Base-by-base conservation (phyloP, 768 basidiomycete genomes). In the Amanita fuliginea region DNA sequence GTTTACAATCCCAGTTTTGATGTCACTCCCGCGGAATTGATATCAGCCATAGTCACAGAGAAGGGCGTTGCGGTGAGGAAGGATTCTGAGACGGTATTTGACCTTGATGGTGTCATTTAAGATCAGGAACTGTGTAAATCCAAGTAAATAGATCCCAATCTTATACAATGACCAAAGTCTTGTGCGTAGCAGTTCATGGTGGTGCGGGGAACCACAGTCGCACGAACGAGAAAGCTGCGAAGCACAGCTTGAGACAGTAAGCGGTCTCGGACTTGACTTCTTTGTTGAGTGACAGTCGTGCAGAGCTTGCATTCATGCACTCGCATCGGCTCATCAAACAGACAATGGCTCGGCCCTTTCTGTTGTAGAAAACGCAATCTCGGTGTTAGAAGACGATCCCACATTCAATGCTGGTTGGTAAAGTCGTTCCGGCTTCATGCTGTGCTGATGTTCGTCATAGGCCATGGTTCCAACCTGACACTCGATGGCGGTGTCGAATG, bases 1-100 rank as follows among this genome's bases (percentile, higher is more conserved):
- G 69, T 90, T 35, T 95, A 93, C 64, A 98, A 96, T 64, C 93
- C 95, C 1, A 90, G 88, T 54, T 98, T 97, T 65, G 95, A 98
- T 61, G 92, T 98, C 13, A 97, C 95, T 0, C 93, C 94, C 0
- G 90, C 93, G 2, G 84, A 87, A 52, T 69, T 97, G 37, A 96
- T 98, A 54, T 87, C 83, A n/a, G 89, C 87, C 26, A 86, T 98
- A 45, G 92, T 94, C 10, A 97, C 93, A 2, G 95, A 98, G 69
- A 91, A 86, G 56, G 93, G 95, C 6, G 91, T 96, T 28, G 90
- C 89, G 3, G 77, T 83, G 51, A 83, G 82, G 59, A 67, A 67
- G 51, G 74, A 74, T 6, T 81, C 82, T 19, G 68, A 73, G 52
- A 62, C 60, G 2, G 59, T 52, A 21, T 88, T 91, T 57, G 84